Evolutionary conservation across 176 grass and related monocot genomes (phyloP).

Genomic region (Oryza australiensis): DNA sequence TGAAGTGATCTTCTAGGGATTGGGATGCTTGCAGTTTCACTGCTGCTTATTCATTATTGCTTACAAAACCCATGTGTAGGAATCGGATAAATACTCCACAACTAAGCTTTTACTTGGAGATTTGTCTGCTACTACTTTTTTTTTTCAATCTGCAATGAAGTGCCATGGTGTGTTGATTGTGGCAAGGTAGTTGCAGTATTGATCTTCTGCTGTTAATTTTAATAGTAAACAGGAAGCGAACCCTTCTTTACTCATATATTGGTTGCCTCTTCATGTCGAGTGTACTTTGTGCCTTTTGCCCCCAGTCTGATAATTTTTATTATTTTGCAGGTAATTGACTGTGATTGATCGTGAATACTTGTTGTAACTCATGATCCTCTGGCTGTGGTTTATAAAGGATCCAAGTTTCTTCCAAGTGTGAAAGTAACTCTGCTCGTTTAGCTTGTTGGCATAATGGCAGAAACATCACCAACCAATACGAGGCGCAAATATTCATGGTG

Average conservation of each 20-base stretch:
- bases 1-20: background rate
- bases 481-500: constrained; percentile 88
- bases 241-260: background rate
- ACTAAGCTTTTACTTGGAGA: background rate
- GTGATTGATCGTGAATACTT: constrained; percentile 20
- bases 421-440: constrained; percentile 22
- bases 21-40: background rate
- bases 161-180: background rate
- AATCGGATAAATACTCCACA: background rate
- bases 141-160: background rate
- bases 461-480: constrained; percentile 49
- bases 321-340: constrained; percentile 34
- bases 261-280: background rate
- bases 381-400: background rate
- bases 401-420: background rate
- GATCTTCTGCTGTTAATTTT: background rate
- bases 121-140: background rate
- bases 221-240: background rate
- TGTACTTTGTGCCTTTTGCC: constrained; percentile 1
- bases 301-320: background rate
- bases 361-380: constrained; percentile 8
- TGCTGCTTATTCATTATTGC: background rate
- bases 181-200: background rate
- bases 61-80: background rate
- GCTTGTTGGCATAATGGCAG: constrained; percentile 54